These are phyloP conservation scores for Pezicula rhizophila DNA, from an alignment of 2,329 filamentous ascomycete genomes.

Conservation along the genomic window DNA sequence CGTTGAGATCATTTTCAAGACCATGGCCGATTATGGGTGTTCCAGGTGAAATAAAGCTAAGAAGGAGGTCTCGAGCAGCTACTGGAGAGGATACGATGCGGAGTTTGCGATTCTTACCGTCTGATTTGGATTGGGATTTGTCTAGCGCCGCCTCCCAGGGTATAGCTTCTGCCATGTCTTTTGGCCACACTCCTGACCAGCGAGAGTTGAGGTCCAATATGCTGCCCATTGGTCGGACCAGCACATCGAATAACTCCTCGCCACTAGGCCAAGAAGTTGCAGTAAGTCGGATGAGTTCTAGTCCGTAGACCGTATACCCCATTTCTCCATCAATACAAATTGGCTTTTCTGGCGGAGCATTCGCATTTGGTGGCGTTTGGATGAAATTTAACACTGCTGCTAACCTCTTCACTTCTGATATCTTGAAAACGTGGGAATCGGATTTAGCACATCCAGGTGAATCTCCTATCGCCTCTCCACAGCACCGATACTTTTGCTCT, in stretches of 20 bases:
- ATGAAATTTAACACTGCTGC: constrained; percentile 75
- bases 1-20: constrained; percentile 91
- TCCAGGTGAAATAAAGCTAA: constrained; percentile 64
- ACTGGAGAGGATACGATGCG: constrained; percentile 71
- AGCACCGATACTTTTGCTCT: constrained; percentile 69
- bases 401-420: constrained; percentile 67
- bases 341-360: constrained; percentile 47
- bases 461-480: constrained; percentile 66
- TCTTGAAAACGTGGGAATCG: constrained; percentile 81
- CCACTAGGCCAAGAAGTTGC: constrained; percentile 82
- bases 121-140: constrained; percentile 9
- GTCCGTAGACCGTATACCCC: constrained; percentile 83
- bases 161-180: constrained; percentile 66
- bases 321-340: constrained; percentile 96
- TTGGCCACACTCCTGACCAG: constrained; percentile 78
- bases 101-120: constrained; percentile 37
- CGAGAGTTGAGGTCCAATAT: constrained; percentile 87
- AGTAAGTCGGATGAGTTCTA: constrained; percentile 87
- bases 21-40: constrained; percentile 90
- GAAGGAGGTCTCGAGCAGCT: constrained; percentile 69
- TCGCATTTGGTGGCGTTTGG: constrained; percentile 63
- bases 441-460: constrained; percentile 67
- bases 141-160: constrained; percentile 38
- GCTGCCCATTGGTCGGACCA: constrained; percentile 78
- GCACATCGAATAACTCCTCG: constrained; percentile 69